Percentiles rank a stretch among this genome's conserved stretches.
phyloP scores from a whole-genome alignment of 257 asterid species.

The Petunia secreta region DNA sequence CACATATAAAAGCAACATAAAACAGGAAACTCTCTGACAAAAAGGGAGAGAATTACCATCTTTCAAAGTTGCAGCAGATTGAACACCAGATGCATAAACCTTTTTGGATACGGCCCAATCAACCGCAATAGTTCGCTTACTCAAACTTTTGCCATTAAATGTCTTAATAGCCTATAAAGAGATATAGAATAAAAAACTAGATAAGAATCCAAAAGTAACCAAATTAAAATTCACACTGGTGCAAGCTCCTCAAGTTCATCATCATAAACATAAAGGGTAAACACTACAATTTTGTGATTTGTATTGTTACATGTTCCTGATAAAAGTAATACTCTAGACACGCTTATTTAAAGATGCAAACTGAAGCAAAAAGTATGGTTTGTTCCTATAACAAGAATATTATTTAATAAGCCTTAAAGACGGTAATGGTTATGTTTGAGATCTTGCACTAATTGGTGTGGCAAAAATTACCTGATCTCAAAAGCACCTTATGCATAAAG shows the following conservation, averaged over 20 bases:
- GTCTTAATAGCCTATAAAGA: constrained; percentile 71
- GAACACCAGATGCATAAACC: constrained; percentile 62
- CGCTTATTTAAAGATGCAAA: background rate
- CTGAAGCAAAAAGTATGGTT: background rate
- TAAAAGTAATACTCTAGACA: constrained; percentile 8
- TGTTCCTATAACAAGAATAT: background rate
- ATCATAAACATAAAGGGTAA: constrained; percentile 3
- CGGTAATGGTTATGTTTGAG: constrained; percentile 1
- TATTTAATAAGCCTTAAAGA: background rate
- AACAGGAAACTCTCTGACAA: constrained; percentile 23
- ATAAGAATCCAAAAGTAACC: constrained; percentile 18
- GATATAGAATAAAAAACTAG: constrained; percentile 18
- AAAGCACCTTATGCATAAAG: constrained; percentile 3
- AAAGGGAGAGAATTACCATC: constrained; percentile 54
- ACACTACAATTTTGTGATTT: background rate
- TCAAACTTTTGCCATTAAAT: constrained; percentile 73
- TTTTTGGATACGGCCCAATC: constrained; percentile 94
- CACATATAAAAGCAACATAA: background rate
- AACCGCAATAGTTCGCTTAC: constrained; percentile 84
- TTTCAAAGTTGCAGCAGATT: constrained; percentile 44
- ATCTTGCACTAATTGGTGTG: background rate
- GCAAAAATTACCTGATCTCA: background rate
- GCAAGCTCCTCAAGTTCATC: background rate
- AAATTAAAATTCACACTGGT: constrained; percentile 11
- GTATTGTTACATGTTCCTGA: background rate